Evolutionary conservation across 768 basidiomycete species (phyloP).

Genomic region (Macrolepiota dolichaula): DNA sequence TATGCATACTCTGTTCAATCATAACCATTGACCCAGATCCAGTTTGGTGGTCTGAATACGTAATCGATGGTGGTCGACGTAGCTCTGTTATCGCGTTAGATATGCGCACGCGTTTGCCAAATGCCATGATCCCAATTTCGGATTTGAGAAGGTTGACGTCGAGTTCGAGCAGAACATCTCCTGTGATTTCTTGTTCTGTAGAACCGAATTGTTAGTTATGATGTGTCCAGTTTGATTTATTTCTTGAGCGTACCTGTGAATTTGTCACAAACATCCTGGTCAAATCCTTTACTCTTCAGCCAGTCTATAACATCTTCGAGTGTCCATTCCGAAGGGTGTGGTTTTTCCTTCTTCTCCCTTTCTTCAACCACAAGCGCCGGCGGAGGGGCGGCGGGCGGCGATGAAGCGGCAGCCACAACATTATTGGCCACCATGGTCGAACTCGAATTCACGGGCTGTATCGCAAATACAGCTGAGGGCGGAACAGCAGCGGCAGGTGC

Average conservation of each 20-base stretch:
- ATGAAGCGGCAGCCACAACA: conserved; percentile 5
- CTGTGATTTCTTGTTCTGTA: conserved; percentile 96
- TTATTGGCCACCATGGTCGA: not conserved
- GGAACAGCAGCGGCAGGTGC: not conserved
- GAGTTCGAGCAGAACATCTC: conserved; percentile 93
- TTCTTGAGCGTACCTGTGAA: conserved; percentile 75
- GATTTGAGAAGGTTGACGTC: conserved; percentile 87
- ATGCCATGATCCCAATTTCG: conserved; percentile 91
- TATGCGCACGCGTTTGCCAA: conserved; percentile 92
- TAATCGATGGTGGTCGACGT: conserved; percentile 63
- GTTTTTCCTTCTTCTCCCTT: conserved; percentile 30
- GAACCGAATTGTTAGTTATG: not conserved
- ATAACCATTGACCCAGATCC: not conserved
- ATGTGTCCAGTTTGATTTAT: no score
- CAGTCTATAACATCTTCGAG: conserved; percentile 90
- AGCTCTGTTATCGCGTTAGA: conserved; percentile 91
- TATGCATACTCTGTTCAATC: conserved; percentile 22
- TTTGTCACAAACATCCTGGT: conserved; percentile 75
- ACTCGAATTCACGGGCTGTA: not conserved
- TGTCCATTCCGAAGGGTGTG: conserved; percentile 71
- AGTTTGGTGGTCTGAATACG: conserved; percentile 43
- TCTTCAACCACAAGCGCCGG: conserved; percentile 16
- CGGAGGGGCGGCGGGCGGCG: conserved; percentile 15
- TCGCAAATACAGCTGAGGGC: not conserved
- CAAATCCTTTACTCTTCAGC: conserved; percentile 83